A percentile compares a stretch with the other conserved stretches of the same genome.
Conservation (phyloP, 495 filamentous ascomycete genomes). For the Glutinoglossum americanum region DNA sequence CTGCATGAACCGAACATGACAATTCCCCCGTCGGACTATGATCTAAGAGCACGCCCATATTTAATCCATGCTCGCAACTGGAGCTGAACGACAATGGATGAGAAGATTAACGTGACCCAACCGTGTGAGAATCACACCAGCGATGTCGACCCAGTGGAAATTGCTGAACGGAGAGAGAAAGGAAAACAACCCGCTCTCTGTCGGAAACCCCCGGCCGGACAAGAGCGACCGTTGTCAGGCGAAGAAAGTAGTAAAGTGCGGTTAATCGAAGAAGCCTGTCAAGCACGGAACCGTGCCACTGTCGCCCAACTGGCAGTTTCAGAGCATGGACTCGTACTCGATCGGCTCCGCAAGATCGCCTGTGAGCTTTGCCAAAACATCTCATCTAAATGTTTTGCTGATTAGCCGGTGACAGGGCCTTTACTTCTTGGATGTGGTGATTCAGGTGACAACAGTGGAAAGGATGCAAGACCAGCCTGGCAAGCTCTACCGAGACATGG, state of each 20-base stretch:
- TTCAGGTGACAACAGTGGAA: constrained; percentile 7
- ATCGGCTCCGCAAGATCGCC: constrained; percentile 57
- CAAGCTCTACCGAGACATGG: constrained; percentile 37
- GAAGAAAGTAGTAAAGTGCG: not conserved
- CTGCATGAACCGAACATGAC: not conserved
- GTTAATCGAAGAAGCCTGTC: constrained; percentile 47
- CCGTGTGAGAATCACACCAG: not conserved
- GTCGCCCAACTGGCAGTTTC: constrained; percentile 48
- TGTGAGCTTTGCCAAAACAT: constrained; percentile 37
- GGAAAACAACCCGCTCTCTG: not conserved
- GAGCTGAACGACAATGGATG: not conserved
- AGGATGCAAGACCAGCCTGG: constrained; percentile 21
- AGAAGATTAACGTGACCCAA: not conserved
- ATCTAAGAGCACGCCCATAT: not conserved
- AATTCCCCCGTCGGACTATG: not conserved
- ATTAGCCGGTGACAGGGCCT: constrained; percentile 38
- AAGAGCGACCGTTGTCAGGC: not conserved
- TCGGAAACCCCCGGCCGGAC: not conserved
- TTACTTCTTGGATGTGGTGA: constrained; percentile 42
- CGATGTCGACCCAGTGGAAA: not conserved
- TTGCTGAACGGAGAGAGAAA: not conserved
- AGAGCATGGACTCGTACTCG: constrained; percentile 53
- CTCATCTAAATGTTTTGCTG: constrained; percentile 4
- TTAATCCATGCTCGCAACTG: not conserved
- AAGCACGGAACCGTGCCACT: constrained; percentile 33